Evolutionary conservation across 805 yeast species (phyloP), one percentile per base, ranked within the genome.

Genomic region (Kuraishia ogatae): DNA sequence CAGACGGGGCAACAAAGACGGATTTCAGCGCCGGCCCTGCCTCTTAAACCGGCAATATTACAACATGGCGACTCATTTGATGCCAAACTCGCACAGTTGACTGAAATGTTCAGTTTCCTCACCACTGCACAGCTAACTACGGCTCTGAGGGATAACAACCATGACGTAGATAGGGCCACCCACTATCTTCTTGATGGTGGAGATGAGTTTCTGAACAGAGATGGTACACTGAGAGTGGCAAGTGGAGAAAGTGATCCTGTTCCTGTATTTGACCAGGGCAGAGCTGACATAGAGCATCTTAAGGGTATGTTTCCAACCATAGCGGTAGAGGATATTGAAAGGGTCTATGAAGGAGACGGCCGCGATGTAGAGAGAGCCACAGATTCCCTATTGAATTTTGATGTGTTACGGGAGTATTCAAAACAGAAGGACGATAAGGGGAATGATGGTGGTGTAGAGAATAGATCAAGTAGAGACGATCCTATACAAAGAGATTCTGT

Each of bases 311-410:
- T 35, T 17, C 43, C 43, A 8, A 35, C 17, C 13, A 35, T 35
- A 7, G 43, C 43, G n/a, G n/a, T 35, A 11, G 43, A 35, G n/a
- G 43, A 35, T 35, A 35, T 35, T 35, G 43, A 35, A 35, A 35
- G 43, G 43, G 43, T 35, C 4, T 35, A 35, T 35, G 43, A 35
- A 11, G 43, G 7, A 11, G 43, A 35, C 13, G n/a, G 13, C 17
- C 43, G 20, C 22, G 21, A 51, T 23, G 54, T 23, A 21, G 48
- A 46, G 3, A 51, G 39, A 26, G 50, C 50, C n/a, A 39, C 54
- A 21, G 48, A 43, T 21, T 7, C n/a, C 17, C 15, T 51, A 20
- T 21, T 51, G 50, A 43, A 43, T 26, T 35, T 21, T 19, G 39
- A 22, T 7, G 13, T 46, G 19, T 29, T 51, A 26, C 50, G 22